Evolutionary conservation across 257 asterid genomes (phyloP), one percentile per base, ranked within the genome.

Genomic region (Solanum verrucosum): DNA sequence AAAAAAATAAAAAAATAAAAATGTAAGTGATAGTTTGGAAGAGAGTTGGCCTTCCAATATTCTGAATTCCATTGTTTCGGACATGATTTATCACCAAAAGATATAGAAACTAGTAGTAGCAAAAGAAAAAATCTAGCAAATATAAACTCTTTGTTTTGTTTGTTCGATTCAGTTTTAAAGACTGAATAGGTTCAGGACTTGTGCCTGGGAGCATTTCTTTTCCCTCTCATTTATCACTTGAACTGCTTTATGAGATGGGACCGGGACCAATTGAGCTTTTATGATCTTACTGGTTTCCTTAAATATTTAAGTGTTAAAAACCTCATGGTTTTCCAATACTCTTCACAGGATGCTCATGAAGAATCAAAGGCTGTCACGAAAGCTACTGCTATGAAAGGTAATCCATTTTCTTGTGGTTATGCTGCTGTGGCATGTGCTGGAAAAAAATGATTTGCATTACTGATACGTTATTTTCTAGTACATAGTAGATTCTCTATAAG

Each of bases 321-420:
- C 65, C 65, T 56, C 11, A 18, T 56, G n/a, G 7, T 25, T 86
- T 52, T 10, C 27, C 23, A 25, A 46, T 83, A 37, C 44, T 74
- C n/a, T 77, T 90, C 90, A 90, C 94, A 97, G 99, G 98, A 95
- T 88, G 98, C 99, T 87, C 99, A 97, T 84, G 99, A 97, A 93
- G 98, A 97, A 91, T 96, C 99, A 88, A 97, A 94, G 93, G 91
- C 98, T 56, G 88, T 96, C 49, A 97, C 99, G 25, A 97, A 96
- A 92, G 99, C 99, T 91, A 88, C 97, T 90, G 88, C 95, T 25
- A 97, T 96, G 99, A 97, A 97, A 94, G 95, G 99, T 95, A 92
- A 77, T 73, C 84, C 67, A 72, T 71, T 71, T 33, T 86, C 63
- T 44, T 68, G 70, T 38, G 23, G 46, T 86, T 40, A 27, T 73